A percentile compares a stretch with the other conserved stretches of the same genome.
Evolutionary conservation across 257 asterid species (phyloP).

Genomic region (Penstemon eatonii): DNA sequence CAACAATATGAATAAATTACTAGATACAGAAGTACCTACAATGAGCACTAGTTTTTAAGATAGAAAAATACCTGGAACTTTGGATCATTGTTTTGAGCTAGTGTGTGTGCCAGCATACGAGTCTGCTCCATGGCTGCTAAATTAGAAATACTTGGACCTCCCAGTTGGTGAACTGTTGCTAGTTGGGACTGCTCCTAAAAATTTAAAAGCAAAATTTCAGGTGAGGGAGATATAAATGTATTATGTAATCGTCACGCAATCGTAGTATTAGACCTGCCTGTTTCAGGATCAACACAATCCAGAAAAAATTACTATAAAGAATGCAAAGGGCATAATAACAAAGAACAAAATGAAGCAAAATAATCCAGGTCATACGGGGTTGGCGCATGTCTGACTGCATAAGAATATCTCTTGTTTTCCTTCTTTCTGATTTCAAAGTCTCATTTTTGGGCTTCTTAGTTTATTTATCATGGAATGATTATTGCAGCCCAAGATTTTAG

Average conservation of each 20-base stretch:
- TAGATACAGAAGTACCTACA: slow-evolving; percentile 20
- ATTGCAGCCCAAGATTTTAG: slow-evolving; percentile 3
- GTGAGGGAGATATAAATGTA: slow-evolving; percentile 11
- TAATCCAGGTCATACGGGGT: neutral
- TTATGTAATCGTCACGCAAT: slow-evolving; percentile 23
- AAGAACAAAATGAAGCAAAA: slow-evolving; percentile 5
- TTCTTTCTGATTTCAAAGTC: neutral
- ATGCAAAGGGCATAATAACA: neutral
- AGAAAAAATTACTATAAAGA: neutral
- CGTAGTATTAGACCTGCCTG: slow-evolving; percentile 12
- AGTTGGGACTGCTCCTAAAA: slow-evolving; percentile 84
- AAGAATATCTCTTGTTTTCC: neutral
- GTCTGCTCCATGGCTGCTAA: slow-evolving; percentile 90
- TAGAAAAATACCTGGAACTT: slow-evolving; percentile 77
- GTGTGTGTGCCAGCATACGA: slow-evolving; percentile 87
- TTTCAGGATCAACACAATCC: slow-evolving; percentile 19
- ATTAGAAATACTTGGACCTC: slow-evolving; percentile 56
- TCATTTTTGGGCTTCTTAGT: slow-evolving; percentile 9
- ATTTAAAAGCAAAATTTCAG: slow-evolving; percentile 26
- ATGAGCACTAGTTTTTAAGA: slow-evolving; percentile 24
- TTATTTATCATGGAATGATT: slow-evolving; percentile 8
- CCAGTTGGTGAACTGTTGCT: slow-evolving; percentile 68
- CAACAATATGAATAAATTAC: slow-evolving; percentile 22
- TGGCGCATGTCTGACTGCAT: neutral
- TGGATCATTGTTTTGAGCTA: slow-evolving; percentile 92